Conservation (phyloP, 768 basidiomycete genomes). For the Coprinopsis strossmayeri region DNA sequence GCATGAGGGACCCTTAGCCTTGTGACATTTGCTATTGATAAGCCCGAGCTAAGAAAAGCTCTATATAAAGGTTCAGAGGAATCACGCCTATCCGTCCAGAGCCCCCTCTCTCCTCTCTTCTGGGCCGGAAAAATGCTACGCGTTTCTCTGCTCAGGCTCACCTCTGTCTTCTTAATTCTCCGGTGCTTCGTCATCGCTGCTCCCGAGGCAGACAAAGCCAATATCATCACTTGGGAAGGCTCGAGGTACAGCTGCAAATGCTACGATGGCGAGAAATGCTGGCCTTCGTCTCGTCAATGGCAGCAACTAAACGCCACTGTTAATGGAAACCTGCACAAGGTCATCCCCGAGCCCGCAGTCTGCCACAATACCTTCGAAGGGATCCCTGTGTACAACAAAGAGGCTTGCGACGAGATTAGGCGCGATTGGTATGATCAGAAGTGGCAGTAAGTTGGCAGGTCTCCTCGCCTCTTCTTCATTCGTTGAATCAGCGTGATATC, state of each 20-base stretch:
- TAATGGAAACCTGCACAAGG: constrained; percentile 8
- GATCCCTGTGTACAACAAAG: constrained; percentile 3
- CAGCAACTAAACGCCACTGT: constrained; percentile 11
- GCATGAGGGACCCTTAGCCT: no score
- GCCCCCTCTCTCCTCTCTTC: no score
- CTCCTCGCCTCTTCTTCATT: neutral
- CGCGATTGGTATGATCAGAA: constrained; percentile 4
- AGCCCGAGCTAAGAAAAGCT: no score
- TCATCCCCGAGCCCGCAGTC: constrained; percentile 7
- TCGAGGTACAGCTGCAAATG: constrained; percentile 7
- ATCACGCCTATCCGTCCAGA: no score
- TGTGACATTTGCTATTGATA: no score
- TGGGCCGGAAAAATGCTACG: no score
- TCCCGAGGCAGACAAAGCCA: no score
- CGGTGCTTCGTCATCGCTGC: no score
- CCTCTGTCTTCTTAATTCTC: no score
- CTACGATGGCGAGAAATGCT: constrained; percentile 10
- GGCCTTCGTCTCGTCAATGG: constrained; percentile 9
- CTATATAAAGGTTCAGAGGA: no score
- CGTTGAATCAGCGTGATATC: neutral
- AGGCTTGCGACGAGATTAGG: constrained; percentile 1
- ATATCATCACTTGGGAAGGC: constrained; percentile 3
- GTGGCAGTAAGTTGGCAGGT: constrained; percentile 7
- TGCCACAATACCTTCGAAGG: constrained; percentile 11
- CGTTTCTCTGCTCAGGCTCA: no score